Conservation (phyloP, 2,329 filamentous ascomycete genomes). For the Nannizziopsis arthrosporioides region DNA sequence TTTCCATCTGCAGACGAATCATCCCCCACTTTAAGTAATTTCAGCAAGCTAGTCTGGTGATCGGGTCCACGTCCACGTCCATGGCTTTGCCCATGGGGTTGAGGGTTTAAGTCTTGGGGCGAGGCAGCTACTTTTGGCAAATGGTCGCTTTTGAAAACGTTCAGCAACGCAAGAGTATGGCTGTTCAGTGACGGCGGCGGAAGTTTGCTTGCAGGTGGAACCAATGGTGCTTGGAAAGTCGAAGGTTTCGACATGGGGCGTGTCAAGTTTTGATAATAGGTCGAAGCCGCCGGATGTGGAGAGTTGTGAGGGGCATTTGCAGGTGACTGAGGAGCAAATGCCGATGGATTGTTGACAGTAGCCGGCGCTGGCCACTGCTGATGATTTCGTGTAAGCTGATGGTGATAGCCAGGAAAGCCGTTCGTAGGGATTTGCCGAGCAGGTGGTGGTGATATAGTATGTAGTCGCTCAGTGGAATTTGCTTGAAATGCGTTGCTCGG, state of each 20-base stretch:
- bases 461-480: background rate
- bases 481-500: background rate
- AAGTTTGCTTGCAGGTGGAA: conserved; percentile 47
- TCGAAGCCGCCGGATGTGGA: background rate
- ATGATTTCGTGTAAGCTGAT: background rate
- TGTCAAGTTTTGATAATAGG: background rate
- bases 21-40: conserved; percentile 19
- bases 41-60: conserved; percentile 30
- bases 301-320: background rate
- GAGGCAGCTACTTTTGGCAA: conserved; percentile 20
- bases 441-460: background rate
- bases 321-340: background rate
- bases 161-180: conserved; percentile 47
- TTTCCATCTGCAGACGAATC: conserved; percentile 21
- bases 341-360: background rate
- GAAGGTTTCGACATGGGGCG: background rate
- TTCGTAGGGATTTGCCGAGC: background rate
- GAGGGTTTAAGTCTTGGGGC: conserved; percentile 16
- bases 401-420: background rate
- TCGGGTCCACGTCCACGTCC: conserved; percentile 22
- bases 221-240: conserved; percentile 27
- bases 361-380: background rate
- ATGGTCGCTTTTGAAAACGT: conserved; percentile 42
- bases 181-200: conserved; percentile 48
- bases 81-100: conserved; percentile 14